Evolutionary conservation across 306 rosid genomes (phyloP).

Genomic region (Spatholobus suberectus): DNA sequence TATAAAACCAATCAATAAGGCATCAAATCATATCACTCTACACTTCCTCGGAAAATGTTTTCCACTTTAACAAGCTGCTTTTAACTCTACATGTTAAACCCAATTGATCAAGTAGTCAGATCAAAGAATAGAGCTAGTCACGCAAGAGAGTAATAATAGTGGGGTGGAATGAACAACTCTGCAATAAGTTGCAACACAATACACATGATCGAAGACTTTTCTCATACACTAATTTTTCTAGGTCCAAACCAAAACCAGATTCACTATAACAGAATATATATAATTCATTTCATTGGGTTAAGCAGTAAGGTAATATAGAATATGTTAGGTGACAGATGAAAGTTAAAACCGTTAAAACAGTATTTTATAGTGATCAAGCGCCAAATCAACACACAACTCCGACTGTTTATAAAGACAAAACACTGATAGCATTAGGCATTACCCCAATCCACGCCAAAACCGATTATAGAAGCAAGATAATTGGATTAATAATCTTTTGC

Average conservation of each 20-base stretch:
- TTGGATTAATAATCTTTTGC: not conserved
- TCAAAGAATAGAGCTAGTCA: constrained; percentile 10
- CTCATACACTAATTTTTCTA: not conserved
- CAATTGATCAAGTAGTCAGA: not conserved
- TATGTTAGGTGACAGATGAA: not conserved
- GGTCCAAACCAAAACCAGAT: not conserved
- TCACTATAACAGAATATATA: not conserved
- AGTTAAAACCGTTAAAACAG: not conserved
- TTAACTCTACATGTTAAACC: not conserved
- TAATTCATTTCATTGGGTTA: not conserved
- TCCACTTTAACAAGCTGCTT: not conserved
- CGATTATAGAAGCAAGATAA: no score
- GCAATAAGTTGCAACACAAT: not conserved
- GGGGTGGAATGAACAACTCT: not conserved
- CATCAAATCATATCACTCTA: not conserved
- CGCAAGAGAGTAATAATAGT: not conserved
- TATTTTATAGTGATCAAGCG: not conserved
- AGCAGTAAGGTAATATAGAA: not conserved
- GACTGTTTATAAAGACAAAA: not conserved
- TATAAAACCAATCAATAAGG: constrained; percentile 26
- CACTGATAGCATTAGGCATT: not conserved
- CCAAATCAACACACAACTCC: not conserved
- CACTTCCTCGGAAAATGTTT: not conserved
- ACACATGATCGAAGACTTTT: not conserved
- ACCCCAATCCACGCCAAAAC: no score